Percentiles rank a stretch among this genome's conserved stretches.
Conservation (phyloP, 192 early-diverging fungal genomes). For the Rhizoclosmatium sp. region DNA sequence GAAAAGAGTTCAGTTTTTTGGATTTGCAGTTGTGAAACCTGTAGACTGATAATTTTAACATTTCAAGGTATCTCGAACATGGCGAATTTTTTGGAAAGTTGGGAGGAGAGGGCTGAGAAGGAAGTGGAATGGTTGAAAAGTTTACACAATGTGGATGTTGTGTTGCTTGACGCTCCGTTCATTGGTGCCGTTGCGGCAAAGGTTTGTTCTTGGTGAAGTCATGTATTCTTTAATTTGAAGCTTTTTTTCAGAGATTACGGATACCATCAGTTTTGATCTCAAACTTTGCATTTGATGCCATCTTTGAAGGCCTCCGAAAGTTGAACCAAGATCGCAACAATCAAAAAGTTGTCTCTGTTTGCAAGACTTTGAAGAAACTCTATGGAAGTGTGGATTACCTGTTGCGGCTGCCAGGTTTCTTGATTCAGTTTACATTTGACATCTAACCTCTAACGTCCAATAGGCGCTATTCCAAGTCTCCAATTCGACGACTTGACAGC, state of each 20-base stretch:
- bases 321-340: too few species aligned
- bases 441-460: neutral
- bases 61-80: constrained; percentile 4
- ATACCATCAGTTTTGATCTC: constrained; percentile 52
- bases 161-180: constrained; percentile 53
- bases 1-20: constrained; percentile 33
- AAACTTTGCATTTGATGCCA: constrained; percentile 65
- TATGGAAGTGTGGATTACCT: constrained; percentile 47
- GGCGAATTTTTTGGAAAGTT: neutral
- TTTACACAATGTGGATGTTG: constrained; percentile 34
- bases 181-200: constrained; percentile 47
- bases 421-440: too few species aligned
- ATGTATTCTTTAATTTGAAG: too few species aligned
- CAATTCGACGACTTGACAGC: neutral
- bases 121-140: constrained; percentile 48
- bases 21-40: too few species aligned
- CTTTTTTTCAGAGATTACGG: constrained; percentile 23
- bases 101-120: constrained; percentile 19
- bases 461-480: constrained; percentile 10
- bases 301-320: constrained; percentile 44
- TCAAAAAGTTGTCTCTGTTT: constrained; percentile 27
- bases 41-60: too few species aligned
- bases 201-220: constrained; percentile 13
- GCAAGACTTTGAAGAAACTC: constrained; percentile 22
- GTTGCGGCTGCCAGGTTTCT: constrained; percentile 53